Conservation (phyloP, 768 basidiomycete species). For the Hypholoma sublateritium region DNA sequence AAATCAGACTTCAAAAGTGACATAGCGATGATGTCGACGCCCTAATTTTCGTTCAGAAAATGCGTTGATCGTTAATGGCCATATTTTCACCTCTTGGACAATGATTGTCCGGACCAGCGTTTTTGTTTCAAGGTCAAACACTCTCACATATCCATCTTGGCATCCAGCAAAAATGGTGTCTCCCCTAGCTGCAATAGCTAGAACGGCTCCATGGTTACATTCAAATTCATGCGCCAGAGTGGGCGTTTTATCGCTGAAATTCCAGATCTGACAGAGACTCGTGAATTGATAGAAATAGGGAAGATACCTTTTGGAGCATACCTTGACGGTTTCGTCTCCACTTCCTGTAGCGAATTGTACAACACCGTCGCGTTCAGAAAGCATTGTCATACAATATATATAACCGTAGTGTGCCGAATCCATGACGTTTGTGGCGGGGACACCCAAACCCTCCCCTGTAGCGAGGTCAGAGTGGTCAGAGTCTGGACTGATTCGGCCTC, state of each 20-base stretch:
- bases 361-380: conserved; percentile 25
- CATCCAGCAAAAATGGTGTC: conserved; percentile 91
- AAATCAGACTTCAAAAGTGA: conserved; percentile 66
- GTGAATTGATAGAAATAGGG: background rate
- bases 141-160: conserved; percentile 90
- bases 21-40: conserved; percentile 80
- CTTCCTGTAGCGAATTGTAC: conserved; percentile 77
- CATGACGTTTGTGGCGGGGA: conserved; percentile 70
- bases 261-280: conserved; percentile 56
- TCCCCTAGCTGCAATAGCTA: conserved; percentile 72
- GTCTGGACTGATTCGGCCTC: conserved; percentile 31
- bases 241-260: conserved; percentile 44
- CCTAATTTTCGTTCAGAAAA: conserved; percentile 35
- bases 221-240: conserved; percentile 63
- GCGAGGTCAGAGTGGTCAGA: conserved; percentile 26
- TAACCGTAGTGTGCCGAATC: conserved; percentile 95
- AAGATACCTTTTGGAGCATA: conserved; percentile 20
- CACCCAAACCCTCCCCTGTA: conserved; percentile 46
- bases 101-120: conserved; percentile 86
- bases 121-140: conserved; percentile 88
- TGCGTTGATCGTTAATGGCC: background rate
- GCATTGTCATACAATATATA: conserved; percentile 73
- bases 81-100: conserved; percentile 65
- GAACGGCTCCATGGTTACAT: conserved; percentile 76
- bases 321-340: conserved; percentile 91